Conservation (phyloP, 768 basidiomycete genomes). For the Leccinum pellstonianum region DNA sequence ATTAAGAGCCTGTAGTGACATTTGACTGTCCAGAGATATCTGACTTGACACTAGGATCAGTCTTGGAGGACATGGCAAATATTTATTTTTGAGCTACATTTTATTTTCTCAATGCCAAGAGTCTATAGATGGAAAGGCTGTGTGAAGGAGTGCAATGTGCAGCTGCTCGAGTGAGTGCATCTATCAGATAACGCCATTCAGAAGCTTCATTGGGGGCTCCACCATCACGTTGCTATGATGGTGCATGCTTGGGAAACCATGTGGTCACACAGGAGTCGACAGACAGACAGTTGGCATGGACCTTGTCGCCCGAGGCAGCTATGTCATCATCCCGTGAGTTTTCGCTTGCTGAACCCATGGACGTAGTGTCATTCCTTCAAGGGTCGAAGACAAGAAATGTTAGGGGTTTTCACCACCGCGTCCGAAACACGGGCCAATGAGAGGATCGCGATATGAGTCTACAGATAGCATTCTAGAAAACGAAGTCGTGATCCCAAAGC, state of each 20-base stretch:
- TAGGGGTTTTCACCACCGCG: slow-evolving; percentile 9
- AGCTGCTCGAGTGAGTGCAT: too few species aligned
- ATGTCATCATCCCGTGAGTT: not conserved
- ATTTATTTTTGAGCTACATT: too few species aligned
- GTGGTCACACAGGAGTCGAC: slow-evolving; percentile 13
- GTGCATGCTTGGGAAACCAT: slow-evolving; percentile 5
- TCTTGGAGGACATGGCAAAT: too few species aligned
- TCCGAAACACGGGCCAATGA: slow-evolving; percentile 21
- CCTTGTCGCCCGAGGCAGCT: not conserved
- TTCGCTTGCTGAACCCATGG: not conserved
- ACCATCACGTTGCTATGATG: too few species aligned
- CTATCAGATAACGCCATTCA: too few species aligned
- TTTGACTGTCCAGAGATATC: too few species aligned
- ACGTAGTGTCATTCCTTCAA: slow-evolving; percentile 7
- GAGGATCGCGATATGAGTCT: slow-evolving; percentile 13
- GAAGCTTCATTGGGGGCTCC: too few species aligned
- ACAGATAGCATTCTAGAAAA: slow-evolving; percentile 13
- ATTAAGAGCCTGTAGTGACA: too few species aligned
- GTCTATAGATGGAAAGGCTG: too few species aligned
- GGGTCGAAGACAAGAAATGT: slow-evolving; percentile 1
- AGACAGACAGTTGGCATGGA: not conserved
- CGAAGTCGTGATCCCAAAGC: slow-evolving; percentile 6
- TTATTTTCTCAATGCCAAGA: too few species aligned
- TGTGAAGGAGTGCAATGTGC: too few species aligned
- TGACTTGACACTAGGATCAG: too few species aligned